These are phyloP conservation scores for Raphidocelis subcapitata DNA, from an alignment of 139 green algal genomes.

Conservation along the genomic window DNA sequence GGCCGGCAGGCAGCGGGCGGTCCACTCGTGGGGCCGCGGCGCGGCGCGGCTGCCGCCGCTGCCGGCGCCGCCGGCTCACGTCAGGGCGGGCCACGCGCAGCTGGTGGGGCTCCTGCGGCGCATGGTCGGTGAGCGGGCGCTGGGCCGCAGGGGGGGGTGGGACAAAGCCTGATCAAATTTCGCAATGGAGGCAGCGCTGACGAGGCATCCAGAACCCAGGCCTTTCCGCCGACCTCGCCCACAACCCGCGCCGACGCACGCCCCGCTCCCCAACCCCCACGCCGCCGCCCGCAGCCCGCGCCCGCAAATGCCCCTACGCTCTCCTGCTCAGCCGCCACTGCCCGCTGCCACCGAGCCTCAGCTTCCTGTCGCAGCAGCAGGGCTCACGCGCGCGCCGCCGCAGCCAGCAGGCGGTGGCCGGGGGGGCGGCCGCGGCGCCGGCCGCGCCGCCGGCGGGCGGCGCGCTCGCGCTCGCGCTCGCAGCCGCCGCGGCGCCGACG, in stretches of 20 bases:
- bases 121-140: slow-evolving; percentile 11
- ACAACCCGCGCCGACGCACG: neutral
- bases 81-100: neutral
- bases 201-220: too few species aligned
- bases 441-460: neutral
- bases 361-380: slow-evolving; percentile 1
- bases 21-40: neutral
- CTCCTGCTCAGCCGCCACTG: slow-evolving; percentile 72
- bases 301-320: slow-evolving; percentile 49
- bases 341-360: slow-evolving; percentile 57
- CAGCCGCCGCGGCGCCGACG: too few species aligned
- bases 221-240: neutral
- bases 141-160: neutral
- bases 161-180: neutral
- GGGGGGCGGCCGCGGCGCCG: neutral
- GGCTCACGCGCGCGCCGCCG: neutral
- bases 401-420: neutral
- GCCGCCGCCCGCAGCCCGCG: slow-evolving; percentile 32
- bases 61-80: slow-evolving; percentile 1
- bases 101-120: slow-evolving; percentile 12
- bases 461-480: neutral
- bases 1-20: neutral
- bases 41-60: slow-evolving; percentile 6
- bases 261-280: neutral
- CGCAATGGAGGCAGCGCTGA: neutral